These are phyloP conservation scores for Boletus subcaerulescens DNA, from an alignment of 768 basidiomycete genomes.

Conservation along the genomic window DNA sequence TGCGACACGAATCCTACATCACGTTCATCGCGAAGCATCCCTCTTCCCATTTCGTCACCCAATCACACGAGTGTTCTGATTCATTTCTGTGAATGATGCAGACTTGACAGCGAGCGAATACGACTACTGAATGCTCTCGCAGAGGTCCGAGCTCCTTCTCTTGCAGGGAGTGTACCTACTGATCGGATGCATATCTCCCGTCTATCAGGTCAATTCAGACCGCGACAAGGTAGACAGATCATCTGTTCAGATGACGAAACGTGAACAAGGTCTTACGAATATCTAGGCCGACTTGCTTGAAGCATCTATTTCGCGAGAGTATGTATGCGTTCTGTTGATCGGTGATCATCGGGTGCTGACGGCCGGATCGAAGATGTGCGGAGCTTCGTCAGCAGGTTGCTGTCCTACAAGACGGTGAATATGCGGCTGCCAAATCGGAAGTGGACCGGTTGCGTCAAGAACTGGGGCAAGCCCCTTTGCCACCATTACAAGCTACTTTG, in stretches of 20 bases:
- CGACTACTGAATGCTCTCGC: conserved; percentile 63
- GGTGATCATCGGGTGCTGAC: conserved; percentile 7
- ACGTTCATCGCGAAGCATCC: not conserved
- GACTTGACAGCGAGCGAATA: conserved; percentile 75
- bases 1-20: conserved; percentile 9
- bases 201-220: conserved; percentile 69
- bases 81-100: conserved; percentile 23
- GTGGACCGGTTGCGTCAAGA: conserved; percentile 75
- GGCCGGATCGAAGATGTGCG: conserved; percentile 44
- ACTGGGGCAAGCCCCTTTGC: conserved; percentile 72
- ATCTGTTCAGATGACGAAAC: not conserved
- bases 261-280: conserved; percentile 3
- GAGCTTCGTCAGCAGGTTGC: conserved; percentile 69
- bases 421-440: conserved; percentile 67
- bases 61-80: conserved; percentile 16
- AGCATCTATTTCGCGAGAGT: conserved; percentile 68
- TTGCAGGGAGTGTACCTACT: conserved; percentile 6
- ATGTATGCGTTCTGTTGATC: conserved; percentile 20
- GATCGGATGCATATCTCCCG: conserved; percentile 4
- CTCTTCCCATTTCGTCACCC: not conserved
- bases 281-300: conserved; percentile 65
- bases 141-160: conserved; percentile 48
- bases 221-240: conserved; percentile 56
- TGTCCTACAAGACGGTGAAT: conserved; percentile 70
- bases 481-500: conserved; percentile 66